Conservation (phyloP, 2,329 filamentous ascomycete genomes). For the Allantophomopsis lycopodina region DNA sequence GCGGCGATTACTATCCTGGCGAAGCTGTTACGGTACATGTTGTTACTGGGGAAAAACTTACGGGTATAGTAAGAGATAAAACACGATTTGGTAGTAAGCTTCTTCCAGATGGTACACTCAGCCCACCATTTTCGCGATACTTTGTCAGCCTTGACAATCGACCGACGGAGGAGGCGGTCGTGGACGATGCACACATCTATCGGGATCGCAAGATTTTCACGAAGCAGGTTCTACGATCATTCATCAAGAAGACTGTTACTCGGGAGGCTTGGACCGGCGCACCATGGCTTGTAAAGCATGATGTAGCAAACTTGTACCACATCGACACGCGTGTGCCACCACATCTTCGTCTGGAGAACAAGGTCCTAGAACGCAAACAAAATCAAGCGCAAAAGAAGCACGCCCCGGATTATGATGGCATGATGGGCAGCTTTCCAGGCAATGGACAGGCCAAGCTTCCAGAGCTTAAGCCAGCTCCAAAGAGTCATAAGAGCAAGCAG, state of each 20-base stretch:
- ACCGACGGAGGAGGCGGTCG: constrained; percentile 58
- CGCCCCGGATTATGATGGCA: constrained; percentile 17
- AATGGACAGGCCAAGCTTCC: constrained; percentile 45
- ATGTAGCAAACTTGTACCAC: constrained; percentile 70
- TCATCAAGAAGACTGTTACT: constrained; percentile 89
- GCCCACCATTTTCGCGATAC: constrained; percentile 64
- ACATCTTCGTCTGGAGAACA: constrained; percentile 70
- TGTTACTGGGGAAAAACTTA: constrained; percentile 51
- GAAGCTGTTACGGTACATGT: constrained; percentile 68
- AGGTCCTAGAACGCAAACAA: constrained; percentile 64
- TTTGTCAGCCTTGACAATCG: constrained; percentile 62
- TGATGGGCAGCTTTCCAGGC: constrained; percentile 18
- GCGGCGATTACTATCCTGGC: constrained; percentile 80
- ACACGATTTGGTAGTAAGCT: constrained; percentile 55
- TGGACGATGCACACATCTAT: constrained; percentile 69
- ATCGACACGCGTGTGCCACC: constrained; percentile 79
- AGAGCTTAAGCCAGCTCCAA: constrained; percentile 60
- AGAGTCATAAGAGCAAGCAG: constrained; percentile 51
- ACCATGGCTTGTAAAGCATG: constrained; percentile 85
- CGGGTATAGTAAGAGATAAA: constrained; percentile 75
- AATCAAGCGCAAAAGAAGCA: constrained; percentile 46
- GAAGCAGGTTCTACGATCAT: constrained; percentile 84
- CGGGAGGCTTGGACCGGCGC: constrained; percentile 92
- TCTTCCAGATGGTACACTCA: constrained; percentile 54
- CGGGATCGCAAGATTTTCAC: constrained; percentile 88